These are phyloP conservation scores for Periconia digitata DNA, from an alignment of 2,329 filamentous ascomycete genomes.

Conservation along the genomic window DNA sequence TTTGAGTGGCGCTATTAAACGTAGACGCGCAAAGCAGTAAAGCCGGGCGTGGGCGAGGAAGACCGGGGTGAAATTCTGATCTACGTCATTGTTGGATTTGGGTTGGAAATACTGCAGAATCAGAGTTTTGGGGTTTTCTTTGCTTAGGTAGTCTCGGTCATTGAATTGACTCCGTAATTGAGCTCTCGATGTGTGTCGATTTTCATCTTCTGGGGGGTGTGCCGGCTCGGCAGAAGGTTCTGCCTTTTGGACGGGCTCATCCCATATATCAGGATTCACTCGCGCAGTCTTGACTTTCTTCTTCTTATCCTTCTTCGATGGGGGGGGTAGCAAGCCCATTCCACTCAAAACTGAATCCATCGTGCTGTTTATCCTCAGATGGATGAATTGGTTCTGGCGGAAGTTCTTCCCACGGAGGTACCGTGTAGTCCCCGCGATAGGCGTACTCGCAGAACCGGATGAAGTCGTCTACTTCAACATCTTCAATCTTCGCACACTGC, in stretches of 20 bases:
- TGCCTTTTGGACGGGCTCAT: not conserved
- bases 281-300: conserved; percentile 8
- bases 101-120: conserved; percentile 5
- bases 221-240: not conserved
- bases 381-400: conserved; percentile 1
- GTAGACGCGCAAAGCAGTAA: conserved; percentile 28
- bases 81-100: not conserved
- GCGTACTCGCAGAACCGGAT: conserved; percentile 29
- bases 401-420: conserved; percentile 14
- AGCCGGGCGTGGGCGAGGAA: conserved; percentile 34
- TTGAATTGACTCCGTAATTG: conserved; percentile 17
- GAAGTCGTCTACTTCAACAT: conserved; percentile 27
- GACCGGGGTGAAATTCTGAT: conserved; percentile 21
- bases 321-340: not conserved
- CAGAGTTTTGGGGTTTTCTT: not conserved
- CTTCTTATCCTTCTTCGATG: conserved; percentile 1
- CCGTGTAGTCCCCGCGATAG: conserved; percentile 25
- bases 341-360: not conserved
- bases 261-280: not conserved
- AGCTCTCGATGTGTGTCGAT: conserved; percentile 12
- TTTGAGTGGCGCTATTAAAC: conserved; percentile 24
- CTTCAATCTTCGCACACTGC: conserved; percentile 13
- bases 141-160: conserved; percentile 10
- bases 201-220: conserved; percentile 4
- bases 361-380: not conserved